Percentiles rank a stretch among this genome's conserved stretches.
Conservation (phyloP, 345 rosid species). For the Eutrema japonicum region DNA sequence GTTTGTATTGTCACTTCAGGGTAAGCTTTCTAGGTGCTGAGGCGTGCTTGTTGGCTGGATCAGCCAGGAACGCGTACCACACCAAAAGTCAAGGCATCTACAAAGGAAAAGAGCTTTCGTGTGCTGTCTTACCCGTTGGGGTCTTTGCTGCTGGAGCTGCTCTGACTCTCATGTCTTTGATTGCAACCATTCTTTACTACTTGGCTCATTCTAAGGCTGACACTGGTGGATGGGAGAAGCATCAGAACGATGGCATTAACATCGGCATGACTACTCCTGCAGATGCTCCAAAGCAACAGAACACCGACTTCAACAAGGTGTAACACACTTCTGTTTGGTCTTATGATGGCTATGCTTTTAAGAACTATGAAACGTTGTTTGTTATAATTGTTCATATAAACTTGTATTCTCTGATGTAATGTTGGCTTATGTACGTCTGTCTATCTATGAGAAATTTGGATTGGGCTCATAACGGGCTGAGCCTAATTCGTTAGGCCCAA, state of each 20-base stretch:
- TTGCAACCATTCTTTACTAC: slow-evolving; percentile 69
- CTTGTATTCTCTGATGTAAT: slow-evolving; percentile 21
- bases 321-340: slow-evolving; percentile 30
- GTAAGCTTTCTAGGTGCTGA: slow-evolving; percentile 90
- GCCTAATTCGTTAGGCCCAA: neutral
- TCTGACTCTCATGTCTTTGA: slow-evolving; percentile 70
- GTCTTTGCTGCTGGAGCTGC: slow-evolving; percentile 97
- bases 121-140: slow-evolving; percentile 87
- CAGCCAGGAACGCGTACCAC: slow-evolving; percentile 85
- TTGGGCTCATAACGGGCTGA: neutral
- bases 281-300: slow-evolving; percentile 52
- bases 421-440: slow-evolving; percentile 32
- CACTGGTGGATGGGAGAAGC: slow-evolving; percentile 97
- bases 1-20: slow-evolving; percentile 47
- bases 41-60: slow-evolving; percentile 92
- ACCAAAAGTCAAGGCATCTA: slow-evolving; percentile 72
- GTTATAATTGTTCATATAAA: slow-evolving; percentile 38
- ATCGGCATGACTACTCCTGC: slow-evolving; percentile 40
- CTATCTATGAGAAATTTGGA: slow-evolving; percentile 17
- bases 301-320: slow-evolving; percentile 57
- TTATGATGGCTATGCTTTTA: slow-evolving; percentile 26
- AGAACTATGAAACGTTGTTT: slow-evolving; percentile 29
- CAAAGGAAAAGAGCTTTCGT: slow-evolving; percentile 54
- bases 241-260: slow-evolving; percentile 68
- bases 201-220: slow-evolving; percentile 87